Base-by-base conservation (phyloP, 768 basidiomycete genomes). In the Lepiota venenata region DNA sequence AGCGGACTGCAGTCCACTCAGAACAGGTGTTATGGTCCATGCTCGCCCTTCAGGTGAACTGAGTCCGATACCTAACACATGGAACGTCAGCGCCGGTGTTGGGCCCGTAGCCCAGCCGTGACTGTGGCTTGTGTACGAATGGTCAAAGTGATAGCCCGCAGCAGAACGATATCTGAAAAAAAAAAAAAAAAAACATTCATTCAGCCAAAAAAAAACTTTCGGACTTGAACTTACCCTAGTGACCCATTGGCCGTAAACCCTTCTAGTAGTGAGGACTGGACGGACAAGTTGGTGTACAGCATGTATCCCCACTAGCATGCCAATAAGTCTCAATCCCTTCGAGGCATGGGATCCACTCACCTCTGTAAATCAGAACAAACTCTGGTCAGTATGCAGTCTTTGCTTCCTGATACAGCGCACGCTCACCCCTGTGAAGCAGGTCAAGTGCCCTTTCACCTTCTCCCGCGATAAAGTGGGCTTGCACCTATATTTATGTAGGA, bases 101-200 rank as follows among this genome's bases (percentile, higher is more conserved):
- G 82, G 79, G 0, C 81, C 81, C 0, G 80, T 70, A 52, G 75
- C 77, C 82, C 82, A 84, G 4, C 81, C 81, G 59, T 84, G 82
- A 1, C 79, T 66, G 61, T 83, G 81, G 16, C 77, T 79, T 2
- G 79, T 82, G 64, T 81, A 83, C 0, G 81, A 71, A 0, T 79
- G 70, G 58, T 84, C 82, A 63, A 75, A 72, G 63, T 79, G 77
- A 66, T 83, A 83, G 7, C 82, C 82, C 18, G 66, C 64, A 55
- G 78, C 71, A 1, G 71, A 72, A 16, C 82, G 80, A 57, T 82
- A 83, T 20, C 81, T 32, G 8, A 12, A 40, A 15, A 39, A 22
- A 8, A 20, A 12, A 12, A 41, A 35, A 15, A 14, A 8, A 20
- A 12, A 18, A 47, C 22, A 15, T 25, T n/a, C n/a, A n/a, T n/a